phyloP scores from a whole-genome alignment of 306 rosid genomes.

The Lotus japonicus region DNA sequence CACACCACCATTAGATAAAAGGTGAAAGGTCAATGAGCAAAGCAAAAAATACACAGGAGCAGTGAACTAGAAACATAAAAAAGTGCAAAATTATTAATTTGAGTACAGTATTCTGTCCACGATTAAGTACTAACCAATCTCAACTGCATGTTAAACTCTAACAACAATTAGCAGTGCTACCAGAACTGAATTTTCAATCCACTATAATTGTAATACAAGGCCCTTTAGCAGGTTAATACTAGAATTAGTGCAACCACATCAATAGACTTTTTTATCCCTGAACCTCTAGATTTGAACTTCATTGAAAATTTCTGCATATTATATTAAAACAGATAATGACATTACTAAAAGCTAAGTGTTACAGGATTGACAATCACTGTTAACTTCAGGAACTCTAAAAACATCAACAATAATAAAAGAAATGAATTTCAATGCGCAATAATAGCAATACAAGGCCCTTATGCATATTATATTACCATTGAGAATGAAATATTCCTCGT shows the following conservation, averaged over 20 bases:
- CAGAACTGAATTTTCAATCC: neutral
- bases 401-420: neutral
- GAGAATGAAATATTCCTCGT: too few species aligned
- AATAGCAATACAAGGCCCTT: neutral
- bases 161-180: neutral
- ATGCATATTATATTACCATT: neutral
- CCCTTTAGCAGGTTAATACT: neutral
- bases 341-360: neutral
- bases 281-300: neutral
- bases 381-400: neutral
- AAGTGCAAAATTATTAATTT: neutral
- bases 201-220: neutral
- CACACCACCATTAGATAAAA: slow-evolving; percentile 20
- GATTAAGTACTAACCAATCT: neutral
- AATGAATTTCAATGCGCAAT: neutral
- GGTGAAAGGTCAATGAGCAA: neutral
- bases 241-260: neutral
- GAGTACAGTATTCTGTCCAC: neutral
- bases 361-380: neutral
- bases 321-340: neutral
- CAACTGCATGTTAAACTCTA: neutral
- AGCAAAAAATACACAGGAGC: neutral
- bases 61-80: neutral
- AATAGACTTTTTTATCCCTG: neutral
- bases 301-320: neutral